Evolutionary conservation across 2,329 filamentous ascomycete genomes (phyloP).

Genomic region (Fusarium stilboides): DNA sequence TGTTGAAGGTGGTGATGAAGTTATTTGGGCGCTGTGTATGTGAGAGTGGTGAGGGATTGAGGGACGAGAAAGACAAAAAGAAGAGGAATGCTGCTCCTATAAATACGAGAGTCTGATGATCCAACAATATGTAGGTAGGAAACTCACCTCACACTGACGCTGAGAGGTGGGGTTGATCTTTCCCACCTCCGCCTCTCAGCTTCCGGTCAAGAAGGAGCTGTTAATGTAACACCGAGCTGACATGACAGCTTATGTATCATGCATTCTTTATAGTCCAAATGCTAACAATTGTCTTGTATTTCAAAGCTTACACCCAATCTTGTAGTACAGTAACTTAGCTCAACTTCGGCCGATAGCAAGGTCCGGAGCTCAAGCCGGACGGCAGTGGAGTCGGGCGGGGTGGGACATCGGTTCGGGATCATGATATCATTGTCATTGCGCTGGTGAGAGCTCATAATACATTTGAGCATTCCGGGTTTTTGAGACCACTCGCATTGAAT

Average conservation of each 20-base stretch:
- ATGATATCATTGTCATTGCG: constrained; percentile 13
- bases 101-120: not conserved
- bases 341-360: not conserved
- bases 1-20: constrained; percentile 1
- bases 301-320: no score
- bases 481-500: no score
- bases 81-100: not conserved
- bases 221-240: constrained; percentile 3
- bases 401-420: constrained; percentile 4
- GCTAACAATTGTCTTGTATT: no score
- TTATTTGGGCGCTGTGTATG: not conserved
- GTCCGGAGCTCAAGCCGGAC: constrained; percentile 10
- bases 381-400: constrained; percentile 6
- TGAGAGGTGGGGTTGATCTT: constrained; percentile 24
- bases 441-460: constrained; percentile 9
- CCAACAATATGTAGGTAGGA: constrained; percentile 4
- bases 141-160: constrained; percentile 21
- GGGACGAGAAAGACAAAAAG: not conserved
- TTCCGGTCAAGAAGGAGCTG: not conserved
- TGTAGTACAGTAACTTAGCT: not conserved
- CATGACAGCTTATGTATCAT: not conserved
- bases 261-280: not conserved
- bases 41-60: not conserved
- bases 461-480: not conserved
- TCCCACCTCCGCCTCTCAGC: not conserved